A percentile compares a stretch with the other conserved stretches of the same genome.
Conservation (phyloP, 192 early-diverging fungal species). For the Chytriomyces sp. region DNA sequence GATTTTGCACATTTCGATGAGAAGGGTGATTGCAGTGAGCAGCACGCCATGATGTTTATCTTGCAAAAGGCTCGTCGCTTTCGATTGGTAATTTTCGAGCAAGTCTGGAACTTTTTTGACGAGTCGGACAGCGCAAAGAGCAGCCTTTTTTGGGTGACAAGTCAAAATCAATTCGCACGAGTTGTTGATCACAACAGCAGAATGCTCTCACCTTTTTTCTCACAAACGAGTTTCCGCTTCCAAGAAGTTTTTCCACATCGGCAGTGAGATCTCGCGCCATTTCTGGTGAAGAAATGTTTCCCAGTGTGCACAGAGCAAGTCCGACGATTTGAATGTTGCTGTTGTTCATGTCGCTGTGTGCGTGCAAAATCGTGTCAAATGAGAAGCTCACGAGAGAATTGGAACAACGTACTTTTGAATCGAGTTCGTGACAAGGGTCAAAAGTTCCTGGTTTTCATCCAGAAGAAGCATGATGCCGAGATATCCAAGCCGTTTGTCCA, state of each 20-base stretch:
- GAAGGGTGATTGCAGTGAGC: slow-evolving; percentile 86
- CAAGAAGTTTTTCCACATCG: slow-evolving; percentile 92
- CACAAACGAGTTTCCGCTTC: slow-evolving; percentile 89
- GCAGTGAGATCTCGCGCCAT: slow-evolving; percentile 92
- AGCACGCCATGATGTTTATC: slow-evolving; percentile 97
- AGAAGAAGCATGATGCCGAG: slow-evolving; percentile 96
- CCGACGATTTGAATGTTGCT: slow-evolving; percentile 96
- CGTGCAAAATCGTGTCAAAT: not conserved
- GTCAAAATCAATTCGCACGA: not conserved
- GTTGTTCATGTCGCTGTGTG: slow-evolving; percentile 88
- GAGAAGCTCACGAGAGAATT: not conserved
- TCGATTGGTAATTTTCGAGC: slow-evolving; percentile 79
- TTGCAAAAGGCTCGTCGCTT: slow-evolving; percentile 74
- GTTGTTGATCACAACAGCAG: not conserved
- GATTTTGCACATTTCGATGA: slow-evolving; percentile 86
- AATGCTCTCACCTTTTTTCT: slow-evolving; percentile 82
- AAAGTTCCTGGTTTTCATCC: slow-evolving; percentile 96
- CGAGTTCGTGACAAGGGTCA: slow-evolving; percentile 97
- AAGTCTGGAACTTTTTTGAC: slow-evolving; percentile 94
- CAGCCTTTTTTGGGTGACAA: slow-evolving; percentile 68
- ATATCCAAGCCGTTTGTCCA: slow-evolving; percentile 98
- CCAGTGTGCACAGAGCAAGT: slow-evolving; percentile 92
- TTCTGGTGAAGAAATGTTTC: slow-evolving; percentile 95
- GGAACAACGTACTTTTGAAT: slow-evolving; percentile 82
- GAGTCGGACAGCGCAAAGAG: slow-evolving; percentile 87